Conservation (phyloP, 352 stramenopile species). For the Pythium biforme region DNA sequence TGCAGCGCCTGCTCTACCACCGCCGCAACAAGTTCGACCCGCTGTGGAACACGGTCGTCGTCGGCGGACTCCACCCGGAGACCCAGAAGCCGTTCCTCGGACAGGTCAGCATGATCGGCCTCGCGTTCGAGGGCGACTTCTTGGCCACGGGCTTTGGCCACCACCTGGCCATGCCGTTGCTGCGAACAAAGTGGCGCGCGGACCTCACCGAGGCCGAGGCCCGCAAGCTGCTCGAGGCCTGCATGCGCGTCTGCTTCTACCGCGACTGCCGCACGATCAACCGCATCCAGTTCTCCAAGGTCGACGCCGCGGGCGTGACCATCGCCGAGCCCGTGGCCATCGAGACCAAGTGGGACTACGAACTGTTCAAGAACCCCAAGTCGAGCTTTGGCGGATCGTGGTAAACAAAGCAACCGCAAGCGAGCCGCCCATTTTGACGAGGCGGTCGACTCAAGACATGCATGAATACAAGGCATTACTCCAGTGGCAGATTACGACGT, state of each 20-base stretch:
- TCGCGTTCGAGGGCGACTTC: slow-evolving; percentile 96
- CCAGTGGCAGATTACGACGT: neutral
- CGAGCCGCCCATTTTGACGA: neutral
- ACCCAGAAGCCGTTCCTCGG: slow-evolving; percentile 93
- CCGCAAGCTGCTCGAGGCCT: slow-evolving; percentile 94
- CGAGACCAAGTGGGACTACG: slow-evolving; percentile 94
- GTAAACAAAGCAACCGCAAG: slow-evolving; percentile 39
- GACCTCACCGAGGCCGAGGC: slow-evolving; percentile 95
- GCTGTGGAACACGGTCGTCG: slow-evolving; percentile 98
- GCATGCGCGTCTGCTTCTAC: slow-evolving; percentile 98
- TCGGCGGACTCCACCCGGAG: slow-evolving; percentile 92
- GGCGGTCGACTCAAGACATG: neutral
- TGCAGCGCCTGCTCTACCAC: slow-evolving; percentile 98
- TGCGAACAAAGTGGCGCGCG: slow-evolving; percentile 93
- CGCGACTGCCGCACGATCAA: slow-evolving; percentile 98
- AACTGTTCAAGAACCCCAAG: slow-evolving; percentile 86
- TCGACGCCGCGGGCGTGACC: slow-evolving; percentile 80
- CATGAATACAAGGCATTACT: neutral
- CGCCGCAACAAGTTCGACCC: slow-evolving; percentile 98
- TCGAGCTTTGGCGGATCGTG: slow-evolving; percentile 88
- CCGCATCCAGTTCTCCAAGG: slow-evolving; percentile 97
- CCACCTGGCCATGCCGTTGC: slow-evolving; percentile 95
- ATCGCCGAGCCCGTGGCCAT: slow-evolving; percentile 95
- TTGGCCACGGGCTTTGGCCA: slow-evolving; percentile 97
- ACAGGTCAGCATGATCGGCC: slow-evolving; percentile 97